Conservation (phyloP, 2,329 filamentous ascomycete species). For the Microsporum audouinii region DNA sequence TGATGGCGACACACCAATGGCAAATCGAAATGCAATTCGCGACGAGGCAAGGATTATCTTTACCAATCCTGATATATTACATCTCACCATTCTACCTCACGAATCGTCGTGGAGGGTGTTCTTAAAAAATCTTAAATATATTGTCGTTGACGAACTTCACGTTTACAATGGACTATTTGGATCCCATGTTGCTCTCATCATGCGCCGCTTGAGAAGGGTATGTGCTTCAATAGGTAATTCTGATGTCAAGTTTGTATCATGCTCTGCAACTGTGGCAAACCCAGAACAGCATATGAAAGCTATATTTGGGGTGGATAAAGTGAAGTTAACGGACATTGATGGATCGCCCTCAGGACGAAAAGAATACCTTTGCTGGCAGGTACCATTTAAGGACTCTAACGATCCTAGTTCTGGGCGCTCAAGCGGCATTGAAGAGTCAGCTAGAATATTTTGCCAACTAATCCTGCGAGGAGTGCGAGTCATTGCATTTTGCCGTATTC, state of each 20-base stretch:
- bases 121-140: conserved; percentile 76
- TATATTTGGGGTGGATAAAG: conserved; percentile 79
- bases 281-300: conserved; percentile 83
- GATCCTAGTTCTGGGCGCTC: conserved; percentile 80
- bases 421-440: conserved; percentile 72
- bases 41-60: conserved; percentile 90
- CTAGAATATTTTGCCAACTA: conserved; percentile 78
- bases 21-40: conserved; percentile 63
- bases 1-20: conserved; percentile 85
- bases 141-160: conserved; percentile 85
- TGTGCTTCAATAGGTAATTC: conserved; percentile 84
- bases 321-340: conserved; percentile 76
- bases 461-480: conserved; percentile 79
- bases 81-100: conserved; percentile 83
- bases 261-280: conserved; percentile 92
- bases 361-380: conserved; percentile 97
- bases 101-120: conserved; percentile 83
- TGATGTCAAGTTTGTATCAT: conserved; percentile 80
- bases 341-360: conserved; percentile 87
- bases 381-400: conserved; percentile 77
- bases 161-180: conserved; percentile 95
- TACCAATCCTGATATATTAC: conserved; percentile 96
- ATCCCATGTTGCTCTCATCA: conserved; percentile 86
- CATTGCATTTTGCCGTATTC: conserved; percentile 82
- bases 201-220: conserved; percentile 75